Evolutionary conservation across 306 rosid species (phyloP).

Genomic region (Fragaria ananassa): DNA sequence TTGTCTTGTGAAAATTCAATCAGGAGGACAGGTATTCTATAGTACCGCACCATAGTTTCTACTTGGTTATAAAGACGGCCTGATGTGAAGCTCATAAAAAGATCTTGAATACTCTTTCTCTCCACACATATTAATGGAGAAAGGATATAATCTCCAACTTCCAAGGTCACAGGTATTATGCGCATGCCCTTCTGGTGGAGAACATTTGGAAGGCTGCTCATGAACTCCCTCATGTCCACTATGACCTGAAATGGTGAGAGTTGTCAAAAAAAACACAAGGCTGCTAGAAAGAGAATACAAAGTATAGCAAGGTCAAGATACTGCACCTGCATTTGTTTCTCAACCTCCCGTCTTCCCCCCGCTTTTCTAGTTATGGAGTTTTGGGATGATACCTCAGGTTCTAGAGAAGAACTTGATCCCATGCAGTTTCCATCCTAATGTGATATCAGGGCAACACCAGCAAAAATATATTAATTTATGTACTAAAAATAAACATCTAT

Average conservation of each 20-base stretch:
- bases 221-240: constrained; percentile 98
- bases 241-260: constrained; percentile 63
- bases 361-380: constrained; percentile 83
- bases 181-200: constrained; percentile 96
- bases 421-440: constrained; percentile 61
- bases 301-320: constrained; percentile 19
- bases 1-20: constrained; percentile 96
- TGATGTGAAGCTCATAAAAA: constrained; percentile 91
- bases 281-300: constrained; percentile 16
- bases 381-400: constrained; percentile 49
- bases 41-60: constrained; percentile 92
- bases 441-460: constrained; percentile 25
- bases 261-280: constrained; percentile 13
- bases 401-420: constrained; percentile 60
- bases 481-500: background rate
- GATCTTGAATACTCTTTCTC: constrained; percentile 98
- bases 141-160: constrained; percentile 96
- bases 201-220: constrained; percentile 99
- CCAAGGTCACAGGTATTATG: constrained; percentile 85
- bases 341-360: constrained; percentile 81
- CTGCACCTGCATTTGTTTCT: constrained; percentile 79
- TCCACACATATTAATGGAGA: constrained; percentile 95
- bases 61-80: constrained; percentile 97
- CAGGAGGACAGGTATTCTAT: constrained; percentile 87
- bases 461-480: constrained; percentile 11